Conservation (phyloP, 306 rosid species). For the Psophocarpus tetragonolobus region DNA sequence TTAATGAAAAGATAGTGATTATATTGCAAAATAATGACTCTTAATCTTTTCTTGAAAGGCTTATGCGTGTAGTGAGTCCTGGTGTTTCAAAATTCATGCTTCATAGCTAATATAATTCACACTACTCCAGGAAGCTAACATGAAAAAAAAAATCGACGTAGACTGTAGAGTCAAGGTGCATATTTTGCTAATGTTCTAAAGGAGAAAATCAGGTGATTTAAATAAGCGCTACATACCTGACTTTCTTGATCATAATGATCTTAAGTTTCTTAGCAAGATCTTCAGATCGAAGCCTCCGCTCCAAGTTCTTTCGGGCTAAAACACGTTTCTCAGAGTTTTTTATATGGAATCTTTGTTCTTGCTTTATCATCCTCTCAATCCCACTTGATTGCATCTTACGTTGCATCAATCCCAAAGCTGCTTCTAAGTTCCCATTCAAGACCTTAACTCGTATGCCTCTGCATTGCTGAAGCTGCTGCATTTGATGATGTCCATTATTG, state of each 20-base stretch:
- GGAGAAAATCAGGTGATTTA: background rate
- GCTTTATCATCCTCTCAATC: conserved; percentile 77
- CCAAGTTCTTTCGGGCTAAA: background rate
- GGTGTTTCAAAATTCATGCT: background rate
- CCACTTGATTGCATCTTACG: conserved; percentile 84
- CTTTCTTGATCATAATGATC: too few species aligned
- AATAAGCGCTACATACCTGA: too few species aligned
- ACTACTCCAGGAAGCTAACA: background rate
- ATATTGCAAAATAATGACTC: background rate
- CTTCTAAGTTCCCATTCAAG: conserved; percentile 61
- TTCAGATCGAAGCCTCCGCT: too few species aligned
- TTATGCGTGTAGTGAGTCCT: background rate
- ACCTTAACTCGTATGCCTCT: conserved; percentile 83
- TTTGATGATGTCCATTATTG: conserved; percentile 5
- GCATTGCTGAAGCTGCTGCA: conserved; percentile 54
- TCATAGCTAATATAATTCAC: background rate
- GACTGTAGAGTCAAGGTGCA: background rate
- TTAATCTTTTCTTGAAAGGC: background rate
- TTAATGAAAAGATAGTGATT: background rate
- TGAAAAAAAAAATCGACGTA: background rate
- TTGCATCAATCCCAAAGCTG: conserved; percentile 63
- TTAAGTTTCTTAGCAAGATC: too few species aligned
- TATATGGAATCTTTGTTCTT: conserved; percentile 62
- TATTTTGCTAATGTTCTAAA: background rate
- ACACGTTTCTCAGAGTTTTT: conserved; percentile 91